Conservation (phyloP, 2,329 filamentous ascomycete genomes). For the Macrophomina tecta region DNA sequence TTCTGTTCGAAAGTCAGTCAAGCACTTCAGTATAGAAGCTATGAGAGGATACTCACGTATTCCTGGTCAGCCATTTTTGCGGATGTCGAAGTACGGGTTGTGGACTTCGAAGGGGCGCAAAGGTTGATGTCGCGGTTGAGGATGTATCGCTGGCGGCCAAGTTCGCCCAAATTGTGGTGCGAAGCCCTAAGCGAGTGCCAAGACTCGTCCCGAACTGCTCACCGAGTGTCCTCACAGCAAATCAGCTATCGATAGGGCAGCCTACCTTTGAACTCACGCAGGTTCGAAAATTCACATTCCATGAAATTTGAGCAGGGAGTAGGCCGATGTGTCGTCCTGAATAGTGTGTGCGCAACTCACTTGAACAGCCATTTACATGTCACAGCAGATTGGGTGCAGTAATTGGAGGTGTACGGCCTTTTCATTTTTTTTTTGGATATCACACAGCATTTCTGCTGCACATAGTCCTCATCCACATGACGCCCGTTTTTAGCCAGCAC, state of each 20-base stretch:
- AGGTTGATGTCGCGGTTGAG: slow-evolving; percentile 38
- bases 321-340: too few relatives aligned
- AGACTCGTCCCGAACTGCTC: slow-evolving; percentile 22
- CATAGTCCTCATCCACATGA: slow-evolving; percentile 12
- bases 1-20: slow-evolving; percentile 64
- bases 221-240: not conserved
- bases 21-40: slow-evolving; percentile 23
- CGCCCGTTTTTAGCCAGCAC: slow-evolving; percentile 38
- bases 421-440: slow-evolving; percentile 26
- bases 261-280: not conserved
- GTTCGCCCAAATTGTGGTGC: slow-evolving; percentile 25
- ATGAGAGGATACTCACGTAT: slow-evolving; percentile 71
- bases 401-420: slow-evolving; percentile 25
- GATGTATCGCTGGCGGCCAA: slow-evolving; percentile 35
- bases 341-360: too few relatives aligned
- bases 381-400: not conserved
- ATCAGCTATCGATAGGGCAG: slow-evolving; percentile 10
- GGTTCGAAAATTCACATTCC: not conserved
- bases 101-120: slow-evolving; percentile 36
- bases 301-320: not conserved
- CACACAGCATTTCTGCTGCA: slow-evolving; percentile 23
- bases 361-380: not conserved
- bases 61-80: slow-evolving; percentile 85
- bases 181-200: slow-evolving; percentile 28
- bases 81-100: slow-evolving; percentile 49